Percentiles rank a stretch among this genome's conserved stretches.
Conservation (phyloP, 176 grass and related monocot genomes). For the Chloris gayana region DNA sequence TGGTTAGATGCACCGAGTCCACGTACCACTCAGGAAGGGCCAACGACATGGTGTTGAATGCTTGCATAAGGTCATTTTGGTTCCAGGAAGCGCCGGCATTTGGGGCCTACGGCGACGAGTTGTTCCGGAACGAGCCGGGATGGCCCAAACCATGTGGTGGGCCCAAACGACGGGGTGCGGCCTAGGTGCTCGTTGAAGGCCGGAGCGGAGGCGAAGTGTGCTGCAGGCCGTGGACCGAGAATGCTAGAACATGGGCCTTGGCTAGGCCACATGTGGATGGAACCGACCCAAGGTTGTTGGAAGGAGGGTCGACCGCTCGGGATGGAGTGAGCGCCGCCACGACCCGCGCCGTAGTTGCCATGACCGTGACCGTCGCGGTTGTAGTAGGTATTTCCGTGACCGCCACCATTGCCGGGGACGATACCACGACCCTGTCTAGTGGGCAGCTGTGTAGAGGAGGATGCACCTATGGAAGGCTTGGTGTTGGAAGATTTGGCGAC, state of each 20-base stretch:
- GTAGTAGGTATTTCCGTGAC: no score
- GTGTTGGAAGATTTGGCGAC: no score
- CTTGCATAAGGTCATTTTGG: neutral
- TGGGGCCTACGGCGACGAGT: accelerated
- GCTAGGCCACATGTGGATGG: neutral
- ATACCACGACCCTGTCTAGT: no score
- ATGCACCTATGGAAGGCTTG: no score
- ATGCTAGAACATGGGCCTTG: neutral
- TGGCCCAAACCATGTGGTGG: no score
- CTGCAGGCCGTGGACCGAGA: neutral
- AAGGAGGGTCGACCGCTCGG: neutral
- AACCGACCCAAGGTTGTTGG: neutral
- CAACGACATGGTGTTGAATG: neutral
- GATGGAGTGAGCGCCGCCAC: no score
- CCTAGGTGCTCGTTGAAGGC: no score
- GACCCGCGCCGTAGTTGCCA: no score
- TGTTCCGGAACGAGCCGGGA: neutral
- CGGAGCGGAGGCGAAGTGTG: no score
- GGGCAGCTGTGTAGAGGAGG: accelerated
- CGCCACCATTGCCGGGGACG: no score
- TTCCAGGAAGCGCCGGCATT: accelerated
- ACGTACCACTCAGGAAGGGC: neutral
- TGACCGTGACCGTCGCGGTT: no score
- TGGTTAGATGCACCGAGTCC: neutral
- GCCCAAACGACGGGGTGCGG: no score